Evolutionary conservation across 2,329 filamentous ascomycete species (phyloP).

Genomic region (Colletotrichum sp.): DNA sequence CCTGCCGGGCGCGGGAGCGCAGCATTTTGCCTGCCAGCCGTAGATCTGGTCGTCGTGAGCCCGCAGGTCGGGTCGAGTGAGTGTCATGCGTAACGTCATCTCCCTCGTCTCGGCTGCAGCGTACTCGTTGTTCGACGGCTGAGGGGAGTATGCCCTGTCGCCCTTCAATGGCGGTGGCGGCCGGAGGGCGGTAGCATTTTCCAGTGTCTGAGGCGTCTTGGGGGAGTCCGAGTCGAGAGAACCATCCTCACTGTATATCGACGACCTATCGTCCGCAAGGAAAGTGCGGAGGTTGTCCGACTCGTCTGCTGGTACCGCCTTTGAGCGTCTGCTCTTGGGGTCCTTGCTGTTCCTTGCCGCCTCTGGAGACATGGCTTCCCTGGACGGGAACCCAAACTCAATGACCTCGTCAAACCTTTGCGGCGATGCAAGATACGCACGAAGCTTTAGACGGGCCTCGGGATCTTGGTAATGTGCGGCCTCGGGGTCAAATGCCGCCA

Average conservation of each 20-base stretch:
- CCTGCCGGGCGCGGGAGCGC: constrained; percentile 24
- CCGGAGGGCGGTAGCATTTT: constrained; percentile 38
- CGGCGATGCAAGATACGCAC: constrained; percentile 84
- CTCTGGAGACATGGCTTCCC: constrained; percentile 44
- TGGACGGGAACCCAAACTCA: constrained; percentile 87
- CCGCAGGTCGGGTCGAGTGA: constrained; percentile 87
- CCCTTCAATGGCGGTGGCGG: constrained; percentile 31
- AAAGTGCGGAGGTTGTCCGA: constrained; percentile 63
- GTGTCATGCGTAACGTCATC: constrained; percentile 96
- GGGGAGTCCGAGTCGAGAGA: constrained; percentile 67
- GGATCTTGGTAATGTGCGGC: constrained; percentile 90
- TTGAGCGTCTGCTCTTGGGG: constrained; percentile 19
- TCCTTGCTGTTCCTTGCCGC: constrained; percentile 33
- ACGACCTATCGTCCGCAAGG: constrained; percentile 62
- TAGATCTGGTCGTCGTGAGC: constrained; percentile 76
- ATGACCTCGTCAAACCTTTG: constrained; percentile 96
- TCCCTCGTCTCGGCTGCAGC: constrained; percentile 67
- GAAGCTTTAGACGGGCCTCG: constrained; percentile 83
- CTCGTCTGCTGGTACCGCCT: constrained; percentile 30
- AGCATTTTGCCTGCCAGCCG: constrained; percentile 61
- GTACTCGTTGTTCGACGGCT: constrained; percentile 44
- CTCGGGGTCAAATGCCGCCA: constrained; percentile 67
- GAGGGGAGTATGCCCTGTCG: constrained; percentile 27
- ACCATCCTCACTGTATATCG: constrained; percentile 58
- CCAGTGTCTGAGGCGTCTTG: constrained; percentile 56